Evolutionary conservation across 2,329 filamentous ascomycete species (phyloP), one percentile per base, ranked within the genome.

Genomic region (Cercospora sesami): DNA sequence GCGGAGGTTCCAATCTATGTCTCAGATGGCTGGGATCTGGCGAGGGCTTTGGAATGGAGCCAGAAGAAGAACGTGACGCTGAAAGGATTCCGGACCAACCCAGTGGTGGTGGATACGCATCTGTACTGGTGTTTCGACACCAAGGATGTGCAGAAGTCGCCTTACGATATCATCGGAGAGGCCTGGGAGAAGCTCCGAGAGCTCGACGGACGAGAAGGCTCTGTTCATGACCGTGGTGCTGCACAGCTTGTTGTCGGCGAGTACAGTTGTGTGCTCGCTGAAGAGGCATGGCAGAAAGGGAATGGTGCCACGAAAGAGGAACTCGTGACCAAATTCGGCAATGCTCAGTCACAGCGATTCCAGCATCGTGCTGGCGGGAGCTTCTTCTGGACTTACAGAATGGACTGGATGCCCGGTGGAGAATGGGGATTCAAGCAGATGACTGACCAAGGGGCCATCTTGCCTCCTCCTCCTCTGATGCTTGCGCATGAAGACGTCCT

Each of bases 361-460:
- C 82, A 85, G 65, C 73, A 81, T n/a, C 81, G 80, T 55, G 77
- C 83, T 14, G 83, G 83, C 2, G 86, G 86, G 1, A 80, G 80
- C 33, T 87, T 83, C 73, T 89, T 88, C 78, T 88, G 86, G 86
- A 88, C 86, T 0, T 85, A 81, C 73, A 86, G 86, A 64, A 88
- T 88, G 85, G 82, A 86, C 70, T 88, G 86, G 85, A 86, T 86
- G 82, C 82, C 83, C n/a, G 86, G 86, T 12, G 86, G 86, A 12
- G 86, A 86, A 75, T 88, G 86, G 86, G 86, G 86, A 0, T 87
- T 88, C 77, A 80, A 81, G 21, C 80, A 84, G 42, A 85, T 86
- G 77, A 81, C 80, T 8, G 81, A 84, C 23, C 80, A 80, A 23
- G 76, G 78, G 2, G 80, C 81, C 36, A 80, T 86, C 64, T 72